Conservation (phyloP, 345 rosid genomes). For the Hirschfeldia incana region DNA sequence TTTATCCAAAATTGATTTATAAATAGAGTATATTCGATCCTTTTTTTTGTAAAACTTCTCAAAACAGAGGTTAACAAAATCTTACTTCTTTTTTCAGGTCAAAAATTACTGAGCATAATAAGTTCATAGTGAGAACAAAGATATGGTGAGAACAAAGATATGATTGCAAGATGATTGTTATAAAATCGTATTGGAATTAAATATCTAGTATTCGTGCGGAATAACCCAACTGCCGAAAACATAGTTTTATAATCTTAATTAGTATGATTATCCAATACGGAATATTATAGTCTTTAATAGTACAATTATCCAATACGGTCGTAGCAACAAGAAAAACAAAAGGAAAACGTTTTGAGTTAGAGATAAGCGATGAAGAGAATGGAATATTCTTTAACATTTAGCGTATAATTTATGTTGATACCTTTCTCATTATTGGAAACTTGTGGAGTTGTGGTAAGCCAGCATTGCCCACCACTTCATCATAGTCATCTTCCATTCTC, state of each 20-base stretch:
- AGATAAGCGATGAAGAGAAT: slow-evolving; percentile 11
- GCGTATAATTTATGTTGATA: slow-evolving; percentile 29
- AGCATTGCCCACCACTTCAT: slow-evolving; percentile 31
- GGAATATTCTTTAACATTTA: slow-evolving; percentile 23
- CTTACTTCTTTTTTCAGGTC: no score
- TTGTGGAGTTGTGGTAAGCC: slow-evolving; percentile 39
- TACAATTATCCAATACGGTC: not conserved
- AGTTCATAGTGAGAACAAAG: no score
- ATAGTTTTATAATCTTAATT: not conserved
- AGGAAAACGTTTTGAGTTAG: not conserved
- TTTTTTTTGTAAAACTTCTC: no score
- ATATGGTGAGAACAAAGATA: no score
- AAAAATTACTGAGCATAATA: no score
- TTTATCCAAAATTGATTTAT: no score
- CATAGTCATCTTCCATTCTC: slow-evolving; percentile 40
- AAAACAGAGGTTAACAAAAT: no score
- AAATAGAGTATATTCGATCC: no score
- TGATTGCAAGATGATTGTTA: no score
- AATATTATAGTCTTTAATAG: no score
- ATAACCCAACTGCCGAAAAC: not conserved
- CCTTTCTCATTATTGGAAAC: slow-evolving; percentile 12
- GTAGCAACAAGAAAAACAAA: not conserved
- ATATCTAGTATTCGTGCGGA: not conserved
- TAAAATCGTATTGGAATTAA: not conserved
- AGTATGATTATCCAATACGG: not conserved